Evolutionary conservation across 192 early-diverging fungal genomes (phyloP).

Genomic region (Backusella westeae): DNA sequence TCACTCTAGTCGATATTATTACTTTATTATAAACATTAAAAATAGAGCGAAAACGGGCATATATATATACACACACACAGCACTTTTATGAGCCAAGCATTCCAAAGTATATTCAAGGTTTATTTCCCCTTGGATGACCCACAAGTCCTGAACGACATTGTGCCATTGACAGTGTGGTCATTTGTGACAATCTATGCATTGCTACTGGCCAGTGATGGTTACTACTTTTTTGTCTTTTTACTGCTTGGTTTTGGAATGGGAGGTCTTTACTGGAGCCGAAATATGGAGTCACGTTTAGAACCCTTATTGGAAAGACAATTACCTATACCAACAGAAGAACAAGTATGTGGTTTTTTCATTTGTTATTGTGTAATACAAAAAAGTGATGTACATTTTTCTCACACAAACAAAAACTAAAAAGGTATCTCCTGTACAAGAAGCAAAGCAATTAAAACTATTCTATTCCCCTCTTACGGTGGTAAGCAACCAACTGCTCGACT

Average conservation of each 20-base stretch:
- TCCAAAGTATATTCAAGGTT: not conserved
- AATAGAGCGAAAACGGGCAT: not conserved
- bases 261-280: not conserved
- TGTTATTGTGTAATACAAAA: not conserved
- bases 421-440: not conserved
- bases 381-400: not conserved
- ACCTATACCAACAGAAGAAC: not conserved
- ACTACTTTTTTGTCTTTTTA: constrained; percentile 7
- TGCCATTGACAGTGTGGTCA: not conserved
- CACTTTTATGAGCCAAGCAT: not conserved
- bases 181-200: constrained; percentile 8
- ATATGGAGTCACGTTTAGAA: not conserved
- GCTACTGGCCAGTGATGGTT: constrained; percentile 11
- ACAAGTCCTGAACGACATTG: not conserved
- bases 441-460: constrained; percentile 16
- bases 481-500: constrained; percentile 7
- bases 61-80: not conserved
- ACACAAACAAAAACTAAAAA: not conserved
- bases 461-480: constrained; percentile 18
- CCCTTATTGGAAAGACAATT: not conserved
- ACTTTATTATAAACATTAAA: not conserved
- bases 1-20: not conserved
- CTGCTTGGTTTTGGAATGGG: constrained; percentile 11
- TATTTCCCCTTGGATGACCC: constrained; percentile 1
- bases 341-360: not conserved